Evolutionary conservation across 345 rosid genomes (phyloP).

Genomic region (Populus euphratica): DNA sequence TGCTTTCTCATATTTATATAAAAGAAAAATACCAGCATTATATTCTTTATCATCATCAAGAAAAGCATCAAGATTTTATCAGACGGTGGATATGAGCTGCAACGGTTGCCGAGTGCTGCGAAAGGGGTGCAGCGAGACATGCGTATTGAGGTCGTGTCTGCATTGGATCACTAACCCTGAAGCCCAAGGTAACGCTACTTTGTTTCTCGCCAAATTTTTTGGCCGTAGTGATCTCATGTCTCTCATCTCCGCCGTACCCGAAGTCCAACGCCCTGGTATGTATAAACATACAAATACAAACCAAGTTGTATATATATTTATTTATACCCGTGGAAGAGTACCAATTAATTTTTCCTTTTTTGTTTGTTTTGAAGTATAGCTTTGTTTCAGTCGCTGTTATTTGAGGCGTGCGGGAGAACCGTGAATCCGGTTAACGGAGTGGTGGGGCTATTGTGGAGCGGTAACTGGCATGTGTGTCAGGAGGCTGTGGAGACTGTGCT

Average conservation of each 20-base stretch:
- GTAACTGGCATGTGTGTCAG: slow-evolving; percentile 55
- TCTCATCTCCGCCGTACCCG: slow-evolving; percentile 54
- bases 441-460: slow-evolving; percentile 53
- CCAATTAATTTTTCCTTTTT: not conserved
- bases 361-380: slow-evolving; percentile 21
- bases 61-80: not conserved
- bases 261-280: slow-evolving; percentile 48
- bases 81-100: slow-evolving; percentile 32
- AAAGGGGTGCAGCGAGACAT: slow-evolving; percentile 38
- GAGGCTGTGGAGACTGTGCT: slow-evolving; percentile 54
- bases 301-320: not conserved
- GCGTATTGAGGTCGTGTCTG: slow-evolving; percentile 28
- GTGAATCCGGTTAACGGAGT: slow-evolving; percentile 62
- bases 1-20: not conserved
- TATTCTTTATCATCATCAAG: not conserved
- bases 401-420: slow-evolving; percentile 63
- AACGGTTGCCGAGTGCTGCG: slow-evolving; percentile 37
- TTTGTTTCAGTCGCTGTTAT: slow-evolving; percentile 55
- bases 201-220: slow-evolving; percentile 36
- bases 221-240: slow-evolving; percentile 41
- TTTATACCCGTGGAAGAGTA: not conserved
- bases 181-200: slow-evolving; percentile 37
- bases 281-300: not conserved
- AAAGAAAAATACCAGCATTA: not conserved
- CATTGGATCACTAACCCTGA: slow-evolving; percentile 28